These are phyloP conservation scores for Astrothelium subdiscretum DNA, from an alignment of 495 filamentous ascomycete genomes.

Conservation along the genomic window DNA sequence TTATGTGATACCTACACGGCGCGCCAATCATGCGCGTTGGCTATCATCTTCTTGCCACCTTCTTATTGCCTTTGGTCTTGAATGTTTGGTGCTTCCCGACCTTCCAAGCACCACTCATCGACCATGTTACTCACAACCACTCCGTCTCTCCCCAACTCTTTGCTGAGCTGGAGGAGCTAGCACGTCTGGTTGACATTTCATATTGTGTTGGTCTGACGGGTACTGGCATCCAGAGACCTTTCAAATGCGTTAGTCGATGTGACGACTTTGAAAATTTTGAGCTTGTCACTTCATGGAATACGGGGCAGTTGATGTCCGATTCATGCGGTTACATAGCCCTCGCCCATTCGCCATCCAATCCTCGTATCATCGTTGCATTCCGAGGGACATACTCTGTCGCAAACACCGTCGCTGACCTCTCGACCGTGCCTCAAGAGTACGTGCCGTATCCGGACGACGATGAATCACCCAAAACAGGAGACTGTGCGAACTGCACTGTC, in stretches of 20 bases:
- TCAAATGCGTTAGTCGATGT: slow-evolving; percentile 75
- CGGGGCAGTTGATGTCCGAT: slow-evolving; percentile 74
- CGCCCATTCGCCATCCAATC: slow-evolving; percentile 49
- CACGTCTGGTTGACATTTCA: slow-evolving; percentile 82
- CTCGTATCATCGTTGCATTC: slow-evolving; percentile 79
- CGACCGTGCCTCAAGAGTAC: slow-evolving; percentile 79
- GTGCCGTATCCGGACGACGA: slow-evolving; percentile 61
- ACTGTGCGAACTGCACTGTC: slow-evolving; percentile 77
- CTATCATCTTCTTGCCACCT: neutral
- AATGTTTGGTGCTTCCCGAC: neutral
- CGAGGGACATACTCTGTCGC: slow-evolving; percentile 87
- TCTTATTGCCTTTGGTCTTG: neutral
- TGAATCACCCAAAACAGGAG: slow-evolving; percentile 3
- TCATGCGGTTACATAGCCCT: slow-evolving; percentile 90
- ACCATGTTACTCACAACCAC: slow-evolving; percentile 14
- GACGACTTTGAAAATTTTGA: slow-evolving; percentile 66
- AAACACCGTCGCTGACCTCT: slow-evolving; percentile 81
- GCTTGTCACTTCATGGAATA: slow-evolving; percentile 80
- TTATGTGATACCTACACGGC: neutral
- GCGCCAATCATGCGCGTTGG: slow-evolving; percentile 1
- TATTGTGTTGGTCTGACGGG: slow-evolving; percentile 82
- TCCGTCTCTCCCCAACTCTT: slow-evolving; percentile 58
- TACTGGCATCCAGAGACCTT: slow-evolving; percentile 65
- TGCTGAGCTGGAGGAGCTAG: slow-evolving; percentile 68
- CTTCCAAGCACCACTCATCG: slow-evolving; percentile 16